Percentiles rank a stretch among this genome's conserved stretches.
Conservation (phyloP, 2,329 filamentous ascomycete genomes). For the Cladosporium sp. region DNA sequence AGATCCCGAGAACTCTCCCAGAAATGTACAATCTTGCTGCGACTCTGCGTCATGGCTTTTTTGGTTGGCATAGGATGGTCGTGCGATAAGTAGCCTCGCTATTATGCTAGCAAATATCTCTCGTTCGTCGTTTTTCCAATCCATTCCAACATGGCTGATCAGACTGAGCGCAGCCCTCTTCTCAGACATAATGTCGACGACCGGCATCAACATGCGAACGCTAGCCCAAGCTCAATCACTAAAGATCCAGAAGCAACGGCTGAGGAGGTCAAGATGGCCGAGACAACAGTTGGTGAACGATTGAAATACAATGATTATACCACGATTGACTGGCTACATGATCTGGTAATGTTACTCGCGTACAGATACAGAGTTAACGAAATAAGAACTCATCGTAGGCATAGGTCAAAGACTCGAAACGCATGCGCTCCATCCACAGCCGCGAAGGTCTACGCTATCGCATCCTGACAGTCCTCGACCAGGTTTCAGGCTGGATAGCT, state of each 20-base stretch:
- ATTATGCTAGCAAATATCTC: no score
- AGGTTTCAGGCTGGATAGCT: conserved; percentile 53
- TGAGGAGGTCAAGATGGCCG: conserved; percentile 45
- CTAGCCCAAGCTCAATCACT: background rate
- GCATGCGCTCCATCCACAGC: conserved; percentile 45
- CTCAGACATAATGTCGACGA: background rate
- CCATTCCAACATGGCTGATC: background rate
- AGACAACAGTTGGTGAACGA: conserved; percentile 50
- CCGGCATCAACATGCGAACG: background rate
- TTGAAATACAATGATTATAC: conserved; percentile 59
- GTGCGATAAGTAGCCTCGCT: no score
- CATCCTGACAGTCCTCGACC: conserved; percentile 43
- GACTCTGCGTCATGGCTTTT: background rate
- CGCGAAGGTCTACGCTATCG: conserved; percentile 40
- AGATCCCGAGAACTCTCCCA: background rate
- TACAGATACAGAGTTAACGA: background rate
- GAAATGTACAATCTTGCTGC: background rate
- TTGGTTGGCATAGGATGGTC: no score
- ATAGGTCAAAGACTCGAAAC: conserved; percentile 54
- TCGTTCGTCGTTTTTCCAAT: no score
- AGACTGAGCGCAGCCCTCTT: background rate
- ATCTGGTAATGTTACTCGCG: conserved; percentile 40
- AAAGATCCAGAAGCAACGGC: background rate
- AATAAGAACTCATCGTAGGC: background rate
- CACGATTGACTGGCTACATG: conserved; percentile 60